Percentiles rank a stretch among this genome's conserved stretches.
phyloP scores from a whole-genome alignment of 2,329 filamentous ascomycete genomes.

The Trichoderma atrobrunneum region DNA sequence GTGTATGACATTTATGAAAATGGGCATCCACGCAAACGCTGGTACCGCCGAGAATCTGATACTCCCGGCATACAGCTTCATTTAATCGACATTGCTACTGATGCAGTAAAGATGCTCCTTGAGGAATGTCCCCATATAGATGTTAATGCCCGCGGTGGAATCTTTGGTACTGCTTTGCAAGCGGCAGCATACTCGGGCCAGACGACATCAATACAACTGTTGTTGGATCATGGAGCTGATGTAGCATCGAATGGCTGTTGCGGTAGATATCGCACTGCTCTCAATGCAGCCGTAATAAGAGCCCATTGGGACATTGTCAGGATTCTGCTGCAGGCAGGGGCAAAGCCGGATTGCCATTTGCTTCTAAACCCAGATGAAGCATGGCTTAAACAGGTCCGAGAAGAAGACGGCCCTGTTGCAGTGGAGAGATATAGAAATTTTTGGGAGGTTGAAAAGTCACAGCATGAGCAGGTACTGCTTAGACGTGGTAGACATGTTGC shows the following conservation, averaged over 20 bases:
- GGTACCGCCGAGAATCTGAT: neutral
- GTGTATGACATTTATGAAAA: neutral
- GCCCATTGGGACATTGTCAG: neutral
- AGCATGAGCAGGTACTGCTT: neutral
- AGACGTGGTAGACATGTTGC: neutral
- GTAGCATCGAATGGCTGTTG: rapidly evolving
- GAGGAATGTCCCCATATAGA: neutral
- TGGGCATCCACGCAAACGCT: neutral
- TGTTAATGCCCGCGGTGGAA: neutral
- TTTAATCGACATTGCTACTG: neutral
- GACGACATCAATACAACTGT: neutral
- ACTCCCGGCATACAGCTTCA: neutral
- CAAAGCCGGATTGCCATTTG: neutral
- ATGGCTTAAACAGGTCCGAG: neutral
- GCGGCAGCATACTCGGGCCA: neutral
- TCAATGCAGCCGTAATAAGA: neutral
- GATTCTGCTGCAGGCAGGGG: neutral
- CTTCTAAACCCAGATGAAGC: neutral
- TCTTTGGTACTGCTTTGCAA: neutral
- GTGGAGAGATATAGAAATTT: slow-evolving; percentile 11
- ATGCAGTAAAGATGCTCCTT: neutral
- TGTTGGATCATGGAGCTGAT: neutral
- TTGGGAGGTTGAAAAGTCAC: neutral
- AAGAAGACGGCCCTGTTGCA: neutral
- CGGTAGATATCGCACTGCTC: neutral